phyloP scores from a whole-genome alignment of 306 rosid species.

The Citrullus colocynthis region DNA sequence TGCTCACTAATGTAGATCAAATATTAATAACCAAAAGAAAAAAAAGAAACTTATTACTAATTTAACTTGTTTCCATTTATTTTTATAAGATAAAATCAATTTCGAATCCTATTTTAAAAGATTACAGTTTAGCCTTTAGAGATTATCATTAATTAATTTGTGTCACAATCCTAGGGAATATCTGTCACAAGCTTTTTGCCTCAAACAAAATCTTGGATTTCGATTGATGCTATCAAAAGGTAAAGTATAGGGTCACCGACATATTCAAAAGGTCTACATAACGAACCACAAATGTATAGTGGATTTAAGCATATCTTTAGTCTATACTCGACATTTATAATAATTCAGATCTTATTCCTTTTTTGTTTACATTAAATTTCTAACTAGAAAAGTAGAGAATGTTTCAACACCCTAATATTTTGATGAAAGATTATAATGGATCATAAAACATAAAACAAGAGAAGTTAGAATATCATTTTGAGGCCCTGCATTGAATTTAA shows the following conservation, averaged over 20 bases:
- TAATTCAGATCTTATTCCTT: background rate
- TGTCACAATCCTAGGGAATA: background rate
- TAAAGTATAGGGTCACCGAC: background rate
- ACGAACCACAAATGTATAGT: background rate
- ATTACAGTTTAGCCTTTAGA: too few relatives aligned
- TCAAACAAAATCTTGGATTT: background rate
- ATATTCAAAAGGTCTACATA: background rate
- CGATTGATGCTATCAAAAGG: background rate
- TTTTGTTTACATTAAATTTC: background rate
- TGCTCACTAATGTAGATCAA: background rate
- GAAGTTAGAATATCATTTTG: too few relatives aligned
- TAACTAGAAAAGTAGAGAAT: background rate
- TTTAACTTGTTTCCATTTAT: too few relatives aligned
- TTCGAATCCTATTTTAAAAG: too few relatives aligned
- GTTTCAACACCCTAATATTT: background rate
- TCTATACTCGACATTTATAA: background rate
- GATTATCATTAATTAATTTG: too few relatives aligned
- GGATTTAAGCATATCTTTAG: background rate
- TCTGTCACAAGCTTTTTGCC: background rate
- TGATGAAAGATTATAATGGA: background rate
- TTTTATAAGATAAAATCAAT: too few relatives aligned
- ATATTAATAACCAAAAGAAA: background rate
- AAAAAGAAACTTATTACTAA: too few relatives aligned
- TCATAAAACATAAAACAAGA: background rate
- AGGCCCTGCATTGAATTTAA: too few relatives aligned